Evolutionary conservation across 2,329 filamentous ascomycete genomes (phyloP), one percentile per base, ranked within the genome.

Genomic region (Calonectria multiphialidica): DNA sequence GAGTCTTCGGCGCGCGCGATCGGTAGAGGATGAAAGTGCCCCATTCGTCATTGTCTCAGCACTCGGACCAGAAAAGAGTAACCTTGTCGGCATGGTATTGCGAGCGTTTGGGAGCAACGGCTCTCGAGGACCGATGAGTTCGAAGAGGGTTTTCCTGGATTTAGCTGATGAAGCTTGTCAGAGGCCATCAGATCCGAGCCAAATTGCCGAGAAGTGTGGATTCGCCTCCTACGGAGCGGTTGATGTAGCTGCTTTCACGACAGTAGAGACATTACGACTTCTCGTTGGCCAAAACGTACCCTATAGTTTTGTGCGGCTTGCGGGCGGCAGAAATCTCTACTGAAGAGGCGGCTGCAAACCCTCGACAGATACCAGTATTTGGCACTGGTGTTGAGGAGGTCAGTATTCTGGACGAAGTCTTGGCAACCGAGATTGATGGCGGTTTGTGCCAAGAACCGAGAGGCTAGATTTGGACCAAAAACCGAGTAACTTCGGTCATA

Each of bases 241-340:
- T 28, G 94, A 97, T 82, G 93, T 95, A 37, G 93, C 92, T 69
- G 94, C 94, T 0, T 97, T 95, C 85, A 96, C 94, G 25, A 96
- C 94, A 2, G 94, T 96, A 6, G 94, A 97, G 84, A 96, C 92
- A 61, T 84, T 97, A 68, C 88, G 94, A 76, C 83, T 96, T 71
- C 87, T 97, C 28, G 93, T 96, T 13, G 95, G 95, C 12, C 94
- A 97, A 84, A 97, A 97, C 81, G 94, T 97, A 69, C 94, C 93
- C 7, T 96, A 95, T 83, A 95, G 94, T 83, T 97, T 97, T 85
- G 95, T 97, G 49, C 88, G 94, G 61, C 86, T 97, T 80, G 94
- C 94, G 2, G 88, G 88, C 61, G 89, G 89, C 2, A 83, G 87
- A 25, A 85, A 84, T 33, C 82, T 88, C 72, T 89, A 87, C 75